Percentiles rank a stretch among this genome's conserved stretches.
phyloP scores from a whole-genome alignment of 768 basidiomycete species.

The Leccinum pellstonianum region DNA sequence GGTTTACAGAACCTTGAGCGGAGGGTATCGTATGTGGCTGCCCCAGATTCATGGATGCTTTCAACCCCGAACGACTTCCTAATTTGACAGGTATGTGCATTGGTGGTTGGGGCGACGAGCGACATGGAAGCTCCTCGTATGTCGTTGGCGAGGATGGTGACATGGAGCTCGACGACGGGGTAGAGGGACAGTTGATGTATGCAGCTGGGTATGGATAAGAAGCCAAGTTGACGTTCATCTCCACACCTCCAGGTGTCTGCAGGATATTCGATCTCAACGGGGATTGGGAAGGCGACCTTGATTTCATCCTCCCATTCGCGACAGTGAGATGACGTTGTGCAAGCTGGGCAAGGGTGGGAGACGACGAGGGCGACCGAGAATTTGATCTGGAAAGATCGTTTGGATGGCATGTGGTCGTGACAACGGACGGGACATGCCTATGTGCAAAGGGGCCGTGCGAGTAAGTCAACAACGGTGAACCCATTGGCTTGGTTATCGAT shows the following conservation, averaged over 20 bases:
- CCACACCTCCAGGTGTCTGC: slow-evolving; percentile 17
- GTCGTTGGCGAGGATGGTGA: slow-evolving; percentile 44
- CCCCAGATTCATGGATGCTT: slow-evolving; percentile 9
- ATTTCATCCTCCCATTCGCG: slow-evolving; percentile 26
- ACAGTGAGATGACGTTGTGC: slow-evolving; percentile 26
- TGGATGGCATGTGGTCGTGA: slow-evolving; percentile 43
- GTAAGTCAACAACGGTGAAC: slow-evolving; percentile 16
- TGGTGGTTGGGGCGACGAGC: slow-evolving; percentile 21
- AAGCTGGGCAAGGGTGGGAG: slow-evolving; percentile 22
- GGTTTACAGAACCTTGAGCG: slow-evolving; percentile 17
- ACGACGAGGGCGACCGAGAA: slow-evolving; percentile 8
- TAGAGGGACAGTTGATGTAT: slow-evolving; percentile 54
- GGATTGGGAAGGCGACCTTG: slow-evolving; percentile 33
- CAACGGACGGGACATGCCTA: slow-evolving; percentile 47
- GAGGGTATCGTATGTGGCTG: slow-evolving; percentile 16
- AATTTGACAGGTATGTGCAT: slow-evolving; percentile 18
- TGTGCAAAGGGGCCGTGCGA: slow-evolving; percentile 36
- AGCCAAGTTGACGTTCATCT: slow-evolving; percentile 10
- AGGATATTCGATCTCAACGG: slow-evolving; percentile 25
- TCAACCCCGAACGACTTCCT: slow-evolving; percentile 18
- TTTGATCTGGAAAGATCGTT: slow-evolving; percentile 17
- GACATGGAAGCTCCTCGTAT: slow-evolving; percentile 18
- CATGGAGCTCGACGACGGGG: slow-evolving; percentile 55
- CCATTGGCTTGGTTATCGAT: slow-evolving; percentile 1
- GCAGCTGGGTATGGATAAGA: slow-evolving; percentile 26